Conservation (phyloP, 2,329 filamentous ascomycete species). For the Plectosphaerella cucumerina region DNA sequence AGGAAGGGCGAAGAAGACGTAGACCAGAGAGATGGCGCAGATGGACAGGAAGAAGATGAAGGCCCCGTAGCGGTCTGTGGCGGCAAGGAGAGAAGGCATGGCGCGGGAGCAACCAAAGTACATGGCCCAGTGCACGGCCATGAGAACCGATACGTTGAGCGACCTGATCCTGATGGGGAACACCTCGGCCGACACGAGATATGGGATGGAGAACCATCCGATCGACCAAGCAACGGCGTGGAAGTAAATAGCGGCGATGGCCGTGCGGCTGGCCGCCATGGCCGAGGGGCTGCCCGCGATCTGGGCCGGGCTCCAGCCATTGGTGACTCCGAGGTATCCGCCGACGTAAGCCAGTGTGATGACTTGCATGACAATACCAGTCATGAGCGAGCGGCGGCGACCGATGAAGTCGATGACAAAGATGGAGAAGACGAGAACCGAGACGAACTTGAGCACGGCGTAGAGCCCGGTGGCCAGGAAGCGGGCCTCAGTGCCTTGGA, state of each 20-base stretch:
- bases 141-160: slow-evolving; percentile 33
- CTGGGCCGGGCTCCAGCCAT: slow-evolving; percentile 11
- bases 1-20: slow-evolving; percentile 27
- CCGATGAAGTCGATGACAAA: slow-evolving; percentile 25
- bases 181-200: slow-evolving; percentile 39
- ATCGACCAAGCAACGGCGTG: slow-evolving; percentile 39
- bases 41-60: slow-evolving; percentile 10
- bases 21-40: slow-evolving; percentile 10
- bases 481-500: slow-evolving; percentile 14
- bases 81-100: slow-evolving; percentile 26
- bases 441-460: slow-evolving; percentile 22
- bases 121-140: slow-evolving; percentile 36
- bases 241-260: slow-evolving; percentile 38
- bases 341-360: slow-evolving; percentile 23
- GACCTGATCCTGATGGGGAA: slow-evolving; percentile 37
- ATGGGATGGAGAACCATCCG: slow-evolving; percentile 42
- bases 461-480: slow-evolving; percentile 21
- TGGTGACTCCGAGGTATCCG: slow-evolving; percentile 23
- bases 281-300: slow-evolving; percentile 14
- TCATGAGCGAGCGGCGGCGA: slow-evolving; percentile 25
- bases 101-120: slow-evolving; percentile 28
- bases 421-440: slow-evolving; percentile 19
- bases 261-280: slow-evolving; percentile 28
- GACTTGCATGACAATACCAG: slow-evolving; percentile 26
- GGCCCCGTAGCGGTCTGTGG: slow-evolving; percentile 19